Percentiles rank a stretch among this genome's conserved stretches.
Conservation (phyloP, 352 stramenopile species). For the Phytophthora meadii region DNA sequence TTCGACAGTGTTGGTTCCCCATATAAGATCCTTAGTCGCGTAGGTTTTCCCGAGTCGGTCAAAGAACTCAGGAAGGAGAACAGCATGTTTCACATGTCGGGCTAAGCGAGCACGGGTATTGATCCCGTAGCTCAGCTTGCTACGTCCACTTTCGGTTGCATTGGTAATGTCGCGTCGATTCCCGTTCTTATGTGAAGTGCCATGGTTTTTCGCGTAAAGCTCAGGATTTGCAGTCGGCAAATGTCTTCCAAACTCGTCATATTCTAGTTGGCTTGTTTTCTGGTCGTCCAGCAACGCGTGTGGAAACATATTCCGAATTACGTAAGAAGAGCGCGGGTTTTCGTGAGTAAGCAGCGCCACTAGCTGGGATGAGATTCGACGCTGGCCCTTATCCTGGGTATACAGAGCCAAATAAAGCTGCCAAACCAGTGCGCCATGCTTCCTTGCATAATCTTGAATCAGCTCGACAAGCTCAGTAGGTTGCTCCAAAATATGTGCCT, state of each 20-base stretch:
- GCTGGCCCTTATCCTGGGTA: slow-evolving; percentile 84
- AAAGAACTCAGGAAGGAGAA: slow-evolving; percentile 89
- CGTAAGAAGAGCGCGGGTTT: slow-evolving; percentile 82
- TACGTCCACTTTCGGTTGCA: slow-evolving; percentile 71
- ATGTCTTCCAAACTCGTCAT: slow-evolving; percentile 84
- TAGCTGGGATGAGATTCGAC: slow-evolving; percentile 86
- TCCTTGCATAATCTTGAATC: slow-evolving; percentile 88
- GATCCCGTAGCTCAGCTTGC: slow-evolving; percentile 75
- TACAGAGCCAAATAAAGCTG: slow-evolving; percentile 86
- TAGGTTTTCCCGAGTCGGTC: slow-evolving; percentile 80
- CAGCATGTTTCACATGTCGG: slow-evolving; percentile 79
- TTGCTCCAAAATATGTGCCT: slow-evolving; percentile 88
- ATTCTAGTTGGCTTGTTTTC: slow-evolving; percentile 74
- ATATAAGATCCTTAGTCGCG: slow-evolving; percentile 84
- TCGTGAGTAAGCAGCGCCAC: slow-evolving; percentile 88
- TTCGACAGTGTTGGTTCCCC: slow-evolving; percentile 72
- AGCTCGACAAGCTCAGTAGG: slow-evolving; percentile 86
- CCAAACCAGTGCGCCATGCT: slow-evolving; percentile 84
- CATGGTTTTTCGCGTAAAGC: slow-evolving; percentile 45
- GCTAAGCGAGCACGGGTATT: slow-evolving; percentile 81
- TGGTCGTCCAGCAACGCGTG: slow-evolving; percentile 84
- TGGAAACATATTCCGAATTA: slow-evolving; percentile 87
- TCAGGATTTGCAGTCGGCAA: slow-evolving; percentile 66
- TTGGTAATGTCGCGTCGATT: slow-evolving; percentile 63
- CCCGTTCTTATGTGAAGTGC: slow-evolving; percentile 56